A percentile compares a stretch with the other conserved stretches of the same genome.
phyloP scores from a whole-genome alignment of 495 filamentous ascomycete genomes.

The Penicillium ucsense region DNA sequence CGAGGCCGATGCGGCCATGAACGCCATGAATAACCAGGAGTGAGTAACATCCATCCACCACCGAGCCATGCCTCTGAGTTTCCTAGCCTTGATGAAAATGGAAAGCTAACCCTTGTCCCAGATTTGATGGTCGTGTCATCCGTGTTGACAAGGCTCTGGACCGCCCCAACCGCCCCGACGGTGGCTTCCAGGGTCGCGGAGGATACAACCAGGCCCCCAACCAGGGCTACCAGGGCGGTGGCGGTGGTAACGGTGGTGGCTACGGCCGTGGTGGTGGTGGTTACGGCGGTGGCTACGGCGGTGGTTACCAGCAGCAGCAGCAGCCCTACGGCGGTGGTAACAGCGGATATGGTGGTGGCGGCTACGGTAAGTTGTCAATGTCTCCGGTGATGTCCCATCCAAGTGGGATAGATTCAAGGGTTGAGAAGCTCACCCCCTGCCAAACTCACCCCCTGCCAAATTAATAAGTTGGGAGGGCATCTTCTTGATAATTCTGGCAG shows the following conservation, averaged over 20 bases:
- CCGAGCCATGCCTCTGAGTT: background rate
- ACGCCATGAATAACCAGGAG: constrained; percentile 89
- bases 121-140: constrained; percentile 92
- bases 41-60: constrained; percentile 32
- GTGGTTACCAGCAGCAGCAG: constrained; percentile 16
- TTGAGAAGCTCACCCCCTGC: too few relatives aligned
- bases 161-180: constrained; percentile 35
- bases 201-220: constrained; percentile 30
- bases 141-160: constrained; percentile 95
- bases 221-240: constrained; percentile 22
- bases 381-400: too few relatives aligned
- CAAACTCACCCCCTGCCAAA: too few relatives aligned
- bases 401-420: too few relatives aligned
- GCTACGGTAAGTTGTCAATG: constrained; percentile 12
- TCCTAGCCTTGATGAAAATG: background rate
- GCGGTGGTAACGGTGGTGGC: constrained; percentile 6
- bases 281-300: constrained; percentile 19
- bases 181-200: constrained; percentile 38
- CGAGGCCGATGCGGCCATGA: constrained; percentile 78
- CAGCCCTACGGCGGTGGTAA: constrained; percentile 16
- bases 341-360: constrained; percentile 18
- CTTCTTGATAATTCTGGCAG: too few relatives aligned
- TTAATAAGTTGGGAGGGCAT: too few relatives aligned
- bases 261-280: constrained; percentile 21
- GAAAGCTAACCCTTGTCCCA: constrained; percentile 20